Evolutionary conservation across 441 rosid species (phyloP).

Genomic region (Erysimum cheiri): DNA sequence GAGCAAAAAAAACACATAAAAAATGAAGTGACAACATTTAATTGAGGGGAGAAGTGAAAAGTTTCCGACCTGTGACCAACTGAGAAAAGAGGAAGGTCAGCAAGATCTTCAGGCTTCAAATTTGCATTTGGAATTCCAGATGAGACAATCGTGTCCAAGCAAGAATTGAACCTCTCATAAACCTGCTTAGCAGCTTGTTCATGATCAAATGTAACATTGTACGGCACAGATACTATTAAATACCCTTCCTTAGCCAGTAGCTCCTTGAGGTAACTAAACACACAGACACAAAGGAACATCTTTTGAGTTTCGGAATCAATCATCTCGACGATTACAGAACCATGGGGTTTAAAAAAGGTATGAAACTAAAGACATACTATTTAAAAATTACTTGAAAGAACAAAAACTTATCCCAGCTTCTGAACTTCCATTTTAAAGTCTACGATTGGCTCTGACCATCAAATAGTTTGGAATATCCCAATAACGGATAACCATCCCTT

Average conservation of each 20-base stretch:
- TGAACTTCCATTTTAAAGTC: neutral
- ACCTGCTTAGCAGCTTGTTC: conserved; percentile 75
- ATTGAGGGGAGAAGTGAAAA: conserved; percentile 1
- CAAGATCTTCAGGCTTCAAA: conserved; percentile 63
- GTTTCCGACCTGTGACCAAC: conserved; percentile 84
- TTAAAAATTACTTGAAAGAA: neutral
- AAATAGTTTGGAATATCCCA: neutral
- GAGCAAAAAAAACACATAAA: neutral
- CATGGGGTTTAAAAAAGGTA: neutral
- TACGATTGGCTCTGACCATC: neutral
- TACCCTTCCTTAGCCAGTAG: conserved; percentile 86
- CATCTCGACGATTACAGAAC: neutral
- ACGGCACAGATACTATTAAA: conserved; percentile 78
- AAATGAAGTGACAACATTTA: neutral
- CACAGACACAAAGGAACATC: neutral
- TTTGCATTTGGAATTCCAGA: conserved; percentile 66
- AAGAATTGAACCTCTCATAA: conserved; percentile 73
- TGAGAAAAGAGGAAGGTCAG: conserved; percentile 71
- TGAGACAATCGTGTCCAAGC: conserved; percentile 61
- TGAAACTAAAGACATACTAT: neutral
- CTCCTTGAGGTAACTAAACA: conserved; percentile 72
- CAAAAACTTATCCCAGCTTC: neutral
- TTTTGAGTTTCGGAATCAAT: conserved; percentile 4
- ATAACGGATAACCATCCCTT: neutral
- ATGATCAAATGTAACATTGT: conserved; percentile 94